Evolutionary conservation across 768 basidiomycete species (phyloP).

Genomic region (Leucosporidium scottii): DNA sequence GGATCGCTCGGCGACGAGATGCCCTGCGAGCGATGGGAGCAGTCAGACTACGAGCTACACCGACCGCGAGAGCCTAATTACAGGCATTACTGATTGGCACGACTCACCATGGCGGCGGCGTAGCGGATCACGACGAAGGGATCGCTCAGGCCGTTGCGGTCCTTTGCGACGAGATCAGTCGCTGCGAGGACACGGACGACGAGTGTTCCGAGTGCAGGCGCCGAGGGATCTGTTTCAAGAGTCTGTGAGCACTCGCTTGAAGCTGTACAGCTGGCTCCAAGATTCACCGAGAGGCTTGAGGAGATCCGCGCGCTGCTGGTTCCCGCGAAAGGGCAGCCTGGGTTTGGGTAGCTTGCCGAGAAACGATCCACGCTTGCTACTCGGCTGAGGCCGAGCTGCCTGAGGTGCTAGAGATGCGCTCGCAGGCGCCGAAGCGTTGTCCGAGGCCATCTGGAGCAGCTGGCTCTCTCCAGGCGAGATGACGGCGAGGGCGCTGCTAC

Average conservation of each 20-base stretch:
- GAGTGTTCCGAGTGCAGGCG: constrained; percentile 5
- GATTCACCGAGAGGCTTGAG: neutral
- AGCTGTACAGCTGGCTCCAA: neutral
- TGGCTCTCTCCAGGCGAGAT: too few species aligned
- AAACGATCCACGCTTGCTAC: neutral
- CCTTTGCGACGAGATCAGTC: constrained; percentile 32
- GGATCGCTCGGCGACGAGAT: too few species aligned
- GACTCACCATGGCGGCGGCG: constrained; percentile 10
- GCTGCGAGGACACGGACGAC: constrained; percentile 31
- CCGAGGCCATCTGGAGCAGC: too few species aligned
- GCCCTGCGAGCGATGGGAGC: too few species aligned
- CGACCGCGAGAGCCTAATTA: too few species aligned
- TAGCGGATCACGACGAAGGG: constrained; percentile 31
- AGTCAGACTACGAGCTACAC: too few species aligned
- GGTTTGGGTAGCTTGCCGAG: constrained; percentile 3
- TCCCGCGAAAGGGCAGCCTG: neutral
- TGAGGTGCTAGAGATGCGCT: too few species aligned
- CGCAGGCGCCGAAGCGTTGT: too few species aligned
- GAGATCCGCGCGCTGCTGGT: neutral
- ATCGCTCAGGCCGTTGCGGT: constrained; percentile 37
- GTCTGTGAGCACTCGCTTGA: neutral
- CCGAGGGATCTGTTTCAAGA: neutral
- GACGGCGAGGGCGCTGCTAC: too few species aligned
- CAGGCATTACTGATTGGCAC: too few species aligned
- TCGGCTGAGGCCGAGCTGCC: too few species aligned